Evolutionary conservation across 78 protist species (phyloP).

Genomic region (Dictyostelium intermedium): DNA sequence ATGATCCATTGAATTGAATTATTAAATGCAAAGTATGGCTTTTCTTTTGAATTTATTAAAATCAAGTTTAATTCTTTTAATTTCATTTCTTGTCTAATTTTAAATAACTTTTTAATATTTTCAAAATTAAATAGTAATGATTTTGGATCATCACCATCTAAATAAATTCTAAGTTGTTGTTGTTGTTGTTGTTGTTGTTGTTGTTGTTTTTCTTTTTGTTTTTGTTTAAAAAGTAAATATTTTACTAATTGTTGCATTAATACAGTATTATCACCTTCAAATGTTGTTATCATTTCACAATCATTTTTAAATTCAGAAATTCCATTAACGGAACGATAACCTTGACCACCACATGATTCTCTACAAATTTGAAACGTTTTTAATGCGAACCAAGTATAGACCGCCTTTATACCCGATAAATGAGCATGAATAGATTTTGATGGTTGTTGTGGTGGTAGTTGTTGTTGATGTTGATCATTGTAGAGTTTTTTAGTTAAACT

Average conservation of each 20-base stretch:
- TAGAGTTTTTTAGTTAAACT: background rate
- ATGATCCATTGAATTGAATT: slow-evolving; percentile 26
- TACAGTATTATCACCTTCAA: slow-evolving; percentile 82
- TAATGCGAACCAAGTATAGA: slow-evolving; percentile 54
- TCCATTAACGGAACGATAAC: slow-evolving; percentile 71
- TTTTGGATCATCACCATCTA: slow-evolving; percentile 2
- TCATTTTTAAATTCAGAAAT: background rate
- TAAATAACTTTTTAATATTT: background rate
- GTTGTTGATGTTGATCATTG: too few species aligned
- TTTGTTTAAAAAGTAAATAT: slow-evolving; percentile 10
- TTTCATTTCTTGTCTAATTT: background rate
- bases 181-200: too few species aligned
- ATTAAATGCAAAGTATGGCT: slow-evolving; percentile 8
- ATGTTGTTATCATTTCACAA: background rate
- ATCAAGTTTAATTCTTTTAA: background rate
- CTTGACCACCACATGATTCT: slow-evolving; percentile 89
- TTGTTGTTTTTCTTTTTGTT: too few species aligned
- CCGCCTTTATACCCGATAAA: slow-evolving; percentile 82
- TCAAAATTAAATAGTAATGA: background rate
- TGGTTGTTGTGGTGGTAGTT: slow-evolving; percentile 75
- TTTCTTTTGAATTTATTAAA: background rate
- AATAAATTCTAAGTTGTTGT: background rate
- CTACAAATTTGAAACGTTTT: slow-evolving; percentile 79
- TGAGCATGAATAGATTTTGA: slow-evolving; percentile 58
- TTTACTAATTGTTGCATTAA: slow-evolving; percentile 81